Percentiles rank a stretch among this genome's conserved stretches.
Conservation (phyloP, 148 eudicot species). For the Arbutus unedo region DNA sequence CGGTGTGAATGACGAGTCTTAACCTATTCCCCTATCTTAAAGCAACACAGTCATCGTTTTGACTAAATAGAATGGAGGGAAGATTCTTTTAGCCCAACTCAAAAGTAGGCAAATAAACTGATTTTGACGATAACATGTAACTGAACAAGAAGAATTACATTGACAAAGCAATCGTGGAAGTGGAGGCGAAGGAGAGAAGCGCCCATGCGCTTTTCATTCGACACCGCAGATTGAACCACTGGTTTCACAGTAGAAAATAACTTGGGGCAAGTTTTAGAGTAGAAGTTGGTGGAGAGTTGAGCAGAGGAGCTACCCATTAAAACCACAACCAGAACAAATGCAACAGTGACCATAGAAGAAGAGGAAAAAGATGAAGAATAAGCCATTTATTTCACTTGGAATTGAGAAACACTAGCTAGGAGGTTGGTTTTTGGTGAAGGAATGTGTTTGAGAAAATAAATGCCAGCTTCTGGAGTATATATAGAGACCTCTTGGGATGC, state of each 20-base stretch:
- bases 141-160: conserved; percentile 19
- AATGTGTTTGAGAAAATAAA: not conserved
- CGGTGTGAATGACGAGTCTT: not conserved
- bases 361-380: conserved; percentile 13
- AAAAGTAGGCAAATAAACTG: not conserved
- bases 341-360: not conserved
- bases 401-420: not conserved
- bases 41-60: too few relatives aligned
- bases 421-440: not conserved
- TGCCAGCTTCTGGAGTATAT: not conserved
- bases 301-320: conserved; percentile 18
- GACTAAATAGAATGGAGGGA: not conserved
- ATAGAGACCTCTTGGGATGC: not conserved
- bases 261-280: conserved; percentile 26
- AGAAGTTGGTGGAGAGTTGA: conserved; percentile 21
- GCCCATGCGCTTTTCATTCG: conserved; percentile 43
- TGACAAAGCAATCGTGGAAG: conserved; percentile 48
- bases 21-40: not conserved
- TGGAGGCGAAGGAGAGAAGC: conserved; percentile 45
- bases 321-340: not conserved
- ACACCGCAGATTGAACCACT: conserved; percentile 29
- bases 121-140: not conserved
- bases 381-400: conserved; percentile 15
- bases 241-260: not conserved
- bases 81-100: not conserved